These are phyloP conservation scores for Verticillium nonalfalfae DNA, from an alignment of 2,329 filamentous ascomycete genomes.

Conservation along the genomic window DNA sequence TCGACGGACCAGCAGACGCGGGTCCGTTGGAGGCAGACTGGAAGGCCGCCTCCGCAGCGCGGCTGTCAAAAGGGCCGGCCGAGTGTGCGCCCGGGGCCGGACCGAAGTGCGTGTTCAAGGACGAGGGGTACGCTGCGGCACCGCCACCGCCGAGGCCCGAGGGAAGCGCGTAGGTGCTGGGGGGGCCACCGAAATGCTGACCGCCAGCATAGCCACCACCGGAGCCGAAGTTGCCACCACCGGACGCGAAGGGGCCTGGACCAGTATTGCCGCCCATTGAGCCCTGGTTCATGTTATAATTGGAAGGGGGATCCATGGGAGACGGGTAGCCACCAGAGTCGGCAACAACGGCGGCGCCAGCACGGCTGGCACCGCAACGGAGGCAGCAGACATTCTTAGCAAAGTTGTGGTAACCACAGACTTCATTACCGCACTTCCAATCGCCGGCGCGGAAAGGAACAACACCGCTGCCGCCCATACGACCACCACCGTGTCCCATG, in stretches of 20 bases:
- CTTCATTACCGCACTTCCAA: conserved; percentile 98
- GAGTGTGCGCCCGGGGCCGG: conserved; percentile 74
- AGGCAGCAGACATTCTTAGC: conserved; percentile 98
- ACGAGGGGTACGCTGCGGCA: conserved; percentile 70
- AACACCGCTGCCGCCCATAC: conserved; percentile 75
- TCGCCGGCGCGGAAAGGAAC: conserved; percentile 98
- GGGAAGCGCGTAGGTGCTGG: conserved; percentile 83
- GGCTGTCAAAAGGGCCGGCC: conserved; percentile 84
- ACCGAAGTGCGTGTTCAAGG: conserved; percentile 76
- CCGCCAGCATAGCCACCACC: conserved; percentile 42
- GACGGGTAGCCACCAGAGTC: conserved; percentile 88
- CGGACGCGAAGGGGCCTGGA: conserved; percentile 68
- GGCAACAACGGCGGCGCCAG: conserved; percentile 87
- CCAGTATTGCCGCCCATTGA: conserved; percentile 83
- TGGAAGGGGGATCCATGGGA: conserved; percentile 78
- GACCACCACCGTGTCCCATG: conserved; percentile 53
- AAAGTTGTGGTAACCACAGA: conserved; percentile 98
- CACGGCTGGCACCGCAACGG: conserved; percentile 89
- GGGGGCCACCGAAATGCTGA: conserved; percentile 72
- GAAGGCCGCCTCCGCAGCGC: conserved; percentile 90
- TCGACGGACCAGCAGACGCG: conserved; percentile 67
- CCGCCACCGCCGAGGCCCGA: conserved; percentile 75
- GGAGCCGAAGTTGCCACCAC: conserved; percentile 54
- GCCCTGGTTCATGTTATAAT: conserved; percentile 78
- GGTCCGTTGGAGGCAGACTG: conserved; percentile 79